Evolutionary conservation across 2,329 filamentous ascomycete genomes (phyloP).

Genomic region (Biscogniauxia mediterranea): DNA sequence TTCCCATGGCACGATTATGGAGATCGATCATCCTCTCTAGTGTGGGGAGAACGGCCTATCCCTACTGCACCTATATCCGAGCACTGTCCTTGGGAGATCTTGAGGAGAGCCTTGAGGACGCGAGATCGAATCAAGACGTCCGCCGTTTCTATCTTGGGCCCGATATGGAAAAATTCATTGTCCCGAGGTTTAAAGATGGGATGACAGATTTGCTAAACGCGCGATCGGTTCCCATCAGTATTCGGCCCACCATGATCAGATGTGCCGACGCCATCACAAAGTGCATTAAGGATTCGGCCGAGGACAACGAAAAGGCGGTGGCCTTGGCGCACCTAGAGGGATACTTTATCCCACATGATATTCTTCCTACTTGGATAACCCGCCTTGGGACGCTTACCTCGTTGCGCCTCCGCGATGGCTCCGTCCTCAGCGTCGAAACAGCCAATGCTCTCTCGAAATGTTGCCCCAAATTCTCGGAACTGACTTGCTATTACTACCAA

Average conservation of each 20-base stretch:
- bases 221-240: conserved; percentile 31
- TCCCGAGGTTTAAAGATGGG: conserved; percentile 19
- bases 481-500: conserved; percentile 53
- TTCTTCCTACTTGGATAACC: conserved; percentile 58
- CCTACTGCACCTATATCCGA: conserved; percentile 68
- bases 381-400: conserved; percentile 56
- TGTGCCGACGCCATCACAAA: conserved; percentile 58
- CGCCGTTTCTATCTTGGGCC: conserved; percentile 40
- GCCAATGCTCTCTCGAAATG: conserved; percentile 52
- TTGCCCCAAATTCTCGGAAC: conserved; percentile 60
- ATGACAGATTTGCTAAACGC: neutral
- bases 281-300: conserved; percentile 42
- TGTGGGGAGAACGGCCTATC: conserved; percentile 59
- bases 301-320: conserved; percentile 43
- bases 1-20: conserved; percentile 65
- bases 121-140: conserved; percentile 30
- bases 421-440: conserved; percentile 53
- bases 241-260: conserved; percentile 39
- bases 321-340: conserved; percentile 58
- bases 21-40: conserved; percentile 66
- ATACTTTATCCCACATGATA: conserved; percentile 44
- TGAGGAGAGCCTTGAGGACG: conserved; percentile 55
- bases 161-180: conserved; percentile 37
- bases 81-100: conserved; percentile 63
- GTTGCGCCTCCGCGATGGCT: conserved; percentile 61